phyloP scores from a whole-genome alignment of 257 asterid species.

The Forsythia viridissima region DNA sequence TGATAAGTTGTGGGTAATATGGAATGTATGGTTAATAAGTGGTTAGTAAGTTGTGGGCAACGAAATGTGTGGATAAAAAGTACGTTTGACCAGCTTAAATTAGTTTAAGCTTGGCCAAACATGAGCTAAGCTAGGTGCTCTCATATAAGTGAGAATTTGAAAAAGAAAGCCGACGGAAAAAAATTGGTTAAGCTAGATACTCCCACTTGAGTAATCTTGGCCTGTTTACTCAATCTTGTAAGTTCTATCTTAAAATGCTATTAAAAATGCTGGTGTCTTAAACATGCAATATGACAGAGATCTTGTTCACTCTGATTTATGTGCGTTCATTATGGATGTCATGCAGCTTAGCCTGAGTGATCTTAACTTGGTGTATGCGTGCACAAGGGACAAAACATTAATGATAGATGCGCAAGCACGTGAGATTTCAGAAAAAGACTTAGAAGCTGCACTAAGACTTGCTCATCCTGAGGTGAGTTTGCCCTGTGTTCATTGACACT shows the following conservation, averaged over 20 bases:
- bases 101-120: no score
- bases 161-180: not conserved
- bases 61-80: no score
- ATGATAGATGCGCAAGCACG: slow-evolving; percentile 98
- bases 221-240: not conserved
- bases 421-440: slow-evolving; percentile 84
- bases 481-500: slow-evolving; percentile 20
- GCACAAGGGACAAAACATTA: slow-evolving; percentile 94
- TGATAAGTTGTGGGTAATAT: no score
- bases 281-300: not conserved
- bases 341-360: slow-evolving; percentile 85
- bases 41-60: no score
- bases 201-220: slow-evolving; percentile 1
- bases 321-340: slow-evolving; percentile 26
- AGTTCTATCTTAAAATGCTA: not conserved
- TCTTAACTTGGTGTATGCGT: slow-evolving; percentile 95
- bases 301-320: slow-evolving; percentile 14
- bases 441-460: slow-evolving; percentile 83
- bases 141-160: not conserved
- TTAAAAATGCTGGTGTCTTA: not conserved
- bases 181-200: not conserved
- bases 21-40: no score
- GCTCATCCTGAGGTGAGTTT: slow-evolving; percentile 92
- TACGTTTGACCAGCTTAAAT: no score
- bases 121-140: not conserved